Base-by-base conservation (phyloP, 352 stramenopile species). In the Globisporangium mamillatum region DNA sequence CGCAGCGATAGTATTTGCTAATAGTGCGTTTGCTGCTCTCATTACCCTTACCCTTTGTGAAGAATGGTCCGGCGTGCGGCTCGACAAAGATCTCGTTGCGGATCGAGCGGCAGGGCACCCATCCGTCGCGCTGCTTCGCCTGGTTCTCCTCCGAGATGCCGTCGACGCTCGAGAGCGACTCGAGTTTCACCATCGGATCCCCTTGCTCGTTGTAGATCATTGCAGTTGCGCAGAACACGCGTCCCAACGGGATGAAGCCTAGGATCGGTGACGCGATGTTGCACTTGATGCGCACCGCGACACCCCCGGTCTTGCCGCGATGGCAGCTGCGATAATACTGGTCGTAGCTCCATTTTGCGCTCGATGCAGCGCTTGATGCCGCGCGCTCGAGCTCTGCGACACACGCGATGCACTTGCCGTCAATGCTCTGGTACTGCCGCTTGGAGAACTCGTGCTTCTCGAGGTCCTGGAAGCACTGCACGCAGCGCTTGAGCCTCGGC, bases 391-490 rank as follows among this genome's bases (percentile, higher is more conserved):
- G 75, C 27, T 86, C 74, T 5, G 75, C 46, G 3, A 93, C 78
- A 38, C 85, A 93, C 5, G 46, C 16, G 24, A 69, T 77, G 67
- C 85, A 93, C 68, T 93, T 93, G 74, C 81, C 74, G 34, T 91
- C 80, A 46, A 86, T 56, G 60, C 84, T 69, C 14, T 89, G 77
- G 50, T 75, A 76, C 73, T 93, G 85, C 9, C 85, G 83, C 74
- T 93, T 93, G 63, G 85, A 93, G 66, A 90, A 93, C 20, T 67
- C 74, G 3, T 76, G 66, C 59, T 86, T 86, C 0, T 77, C 63
- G n/a, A 90, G 67, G 48, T 82, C 81, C 59, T 86, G 80, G 68
- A 92, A 93, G 76, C 85, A 93, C 70, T 93, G 85, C 25, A 91
- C 76, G 60, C 85, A 93, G 22, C 78, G 77, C 64, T 92, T 92